Evolutionary conservation across 2,329 filamentous ascomycete genomes (phyloP), one percentile per base, ranked within the genome.

Genomic region (Xylariaceae sp.): DNA sequence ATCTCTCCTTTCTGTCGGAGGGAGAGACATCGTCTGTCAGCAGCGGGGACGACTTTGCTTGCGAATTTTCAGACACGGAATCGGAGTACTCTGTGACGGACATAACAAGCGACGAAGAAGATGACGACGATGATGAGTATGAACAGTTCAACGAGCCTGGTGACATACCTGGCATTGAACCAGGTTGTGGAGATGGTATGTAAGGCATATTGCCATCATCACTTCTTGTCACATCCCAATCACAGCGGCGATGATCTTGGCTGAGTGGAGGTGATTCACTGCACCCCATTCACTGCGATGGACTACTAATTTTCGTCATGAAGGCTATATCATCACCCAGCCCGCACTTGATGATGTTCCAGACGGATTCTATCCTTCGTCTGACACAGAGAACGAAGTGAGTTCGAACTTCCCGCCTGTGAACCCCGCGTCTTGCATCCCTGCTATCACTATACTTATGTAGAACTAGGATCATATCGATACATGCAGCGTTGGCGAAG

Each of bases 331-430:
- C 47, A 85, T 97, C 50, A 97, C 92, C 0, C 93, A 97, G 62
- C 93, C 93, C 3, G 93, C 92, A 0, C 82, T 96, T 38, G 91
- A 96, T 61, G 90, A 96, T 58, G 86, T 95, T 0, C 84, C 87
- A 28, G 84, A 89, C 3, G 88, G 86, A 43, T 96, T 96, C 65
- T 95, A 92, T 60, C 88, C 90, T 0, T 82, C 77, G n/a, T 70
- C 76, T 7, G 87, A 84, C 40, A 83, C 79, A 0, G 80, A 89
- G 62, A 86, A 92, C 61, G 84, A 88, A 51, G 65, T 67, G 50
- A 54, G 58, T 52, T n/a, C 19, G 13, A 13, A 10, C 16, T 38
- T 3, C 34, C 3, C 4, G 10, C 10, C 34, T 9, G 9, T 38
- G 5, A 47, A 19, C 48, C n/a, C 5, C 16, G 4, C 5, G 16